phyloP scores from a whole-genome alignment of 768 basidiomycete species.

The Tricholoma bakamatsutake region DNA sequence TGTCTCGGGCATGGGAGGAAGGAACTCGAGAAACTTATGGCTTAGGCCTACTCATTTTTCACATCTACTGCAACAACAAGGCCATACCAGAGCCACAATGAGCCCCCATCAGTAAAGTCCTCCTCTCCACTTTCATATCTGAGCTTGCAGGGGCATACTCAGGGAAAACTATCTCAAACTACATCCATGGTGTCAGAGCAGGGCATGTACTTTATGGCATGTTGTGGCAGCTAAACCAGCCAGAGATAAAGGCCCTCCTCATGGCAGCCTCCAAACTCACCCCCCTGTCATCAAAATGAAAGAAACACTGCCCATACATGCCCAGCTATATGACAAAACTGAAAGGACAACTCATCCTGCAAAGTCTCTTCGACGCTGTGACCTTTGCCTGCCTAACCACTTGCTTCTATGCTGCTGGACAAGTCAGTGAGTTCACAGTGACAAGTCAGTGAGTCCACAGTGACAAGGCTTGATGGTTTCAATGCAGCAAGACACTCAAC shows the following conservation, averaged over 20 bases:
- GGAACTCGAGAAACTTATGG: not conserved
- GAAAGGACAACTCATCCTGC: not conserved
- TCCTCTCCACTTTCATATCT: too few relatives aligned
- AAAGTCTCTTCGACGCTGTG: not conserved
- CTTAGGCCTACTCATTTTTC: not conserved
- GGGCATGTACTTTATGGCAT: not conserved
- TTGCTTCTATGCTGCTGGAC: constrained; percentile 11
- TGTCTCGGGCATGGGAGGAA: not conserved
- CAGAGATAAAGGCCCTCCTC: not conserved
- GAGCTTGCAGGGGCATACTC: not conserved
- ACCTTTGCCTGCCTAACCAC: constrained; percentile 14
- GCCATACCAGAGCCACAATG: not conserved
- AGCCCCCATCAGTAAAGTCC: not conserved
- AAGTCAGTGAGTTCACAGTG: constrained; percentile 18
- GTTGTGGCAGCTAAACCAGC: not conserved
- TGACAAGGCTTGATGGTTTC: not conserved
- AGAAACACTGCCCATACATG: not conserved
- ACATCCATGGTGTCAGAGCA: not conserved
- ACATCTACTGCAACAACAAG: not conserved
- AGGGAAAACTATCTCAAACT: not conserved
- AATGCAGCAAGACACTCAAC: not conserved
- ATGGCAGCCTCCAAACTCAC: not conserved
- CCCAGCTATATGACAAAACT: not conserved
- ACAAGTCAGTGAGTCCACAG: too few relatives aligned
- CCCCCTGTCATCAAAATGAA: not conserved